A percentile compares a stretch with the other conserved stretches of the same genome.
Evolutionary conservation across 108 stramenopile species (phyloP).

Genomic region (Schizochytrium sp.): DNA sequence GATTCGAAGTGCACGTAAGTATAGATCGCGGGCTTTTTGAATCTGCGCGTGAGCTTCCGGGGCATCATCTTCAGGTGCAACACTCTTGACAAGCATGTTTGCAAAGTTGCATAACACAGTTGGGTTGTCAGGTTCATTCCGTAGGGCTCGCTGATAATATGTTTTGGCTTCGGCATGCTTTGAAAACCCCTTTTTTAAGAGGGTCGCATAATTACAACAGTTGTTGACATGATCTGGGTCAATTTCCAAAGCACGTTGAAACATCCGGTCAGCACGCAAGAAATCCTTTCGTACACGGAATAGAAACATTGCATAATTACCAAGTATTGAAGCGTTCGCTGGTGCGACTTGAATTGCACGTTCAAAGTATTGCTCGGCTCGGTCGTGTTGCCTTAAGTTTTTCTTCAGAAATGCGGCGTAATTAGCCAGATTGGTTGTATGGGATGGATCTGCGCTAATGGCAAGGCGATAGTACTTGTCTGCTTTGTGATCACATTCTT

Average conservation of each 20-base stretch:
- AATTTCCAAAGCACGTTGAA: conserved; percentile 29
- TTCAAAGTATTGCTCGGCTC: conserved; percentile 49
- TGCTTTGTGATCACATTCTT: neutral
- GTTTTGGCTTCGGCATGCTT: neutral
- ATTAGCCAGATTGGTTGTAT: conserved; percentile 28
- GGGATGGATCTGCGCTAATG: conserved; percentile 13
- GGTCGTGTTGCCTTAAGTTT: conserved; percentile 23
- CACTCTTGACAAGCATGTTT: conserved; percentile 10
- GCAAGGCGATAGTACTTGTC: conserved; percentile 44
- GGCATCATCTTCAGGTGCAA: neutral
- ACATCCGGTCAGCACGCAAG: conserved; percentile 43
- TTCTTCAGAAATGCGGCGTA: conserved; percentile 57
- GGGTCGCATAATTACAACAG: neutral
- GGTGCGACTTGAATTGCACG: conserved; percentile 9
- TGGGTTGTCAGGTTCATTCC: neutral
- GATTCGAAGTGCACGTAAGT: conserved; percentile 8
- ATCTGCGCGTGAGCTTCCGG: neutral
- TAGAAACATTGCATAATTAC: conserved; percentile 36
- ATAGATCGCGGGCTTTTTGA: conserved; percentile 43
- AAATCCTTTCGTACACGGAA: neutral
- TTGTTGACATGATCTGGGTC: conserved; percentile 38
- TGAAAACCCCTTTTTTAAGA: neutral
- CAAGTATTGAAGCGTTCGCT: conserved; percentile 10
- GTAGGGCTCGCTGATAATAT: neutral
- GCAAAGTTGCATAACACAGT: conserved; percentile 29